Evolutionary conservation across 2,329 filamentous ascomycete genomes (phyloP).

Genomic region (Hypoxylon sp.): DNA sequence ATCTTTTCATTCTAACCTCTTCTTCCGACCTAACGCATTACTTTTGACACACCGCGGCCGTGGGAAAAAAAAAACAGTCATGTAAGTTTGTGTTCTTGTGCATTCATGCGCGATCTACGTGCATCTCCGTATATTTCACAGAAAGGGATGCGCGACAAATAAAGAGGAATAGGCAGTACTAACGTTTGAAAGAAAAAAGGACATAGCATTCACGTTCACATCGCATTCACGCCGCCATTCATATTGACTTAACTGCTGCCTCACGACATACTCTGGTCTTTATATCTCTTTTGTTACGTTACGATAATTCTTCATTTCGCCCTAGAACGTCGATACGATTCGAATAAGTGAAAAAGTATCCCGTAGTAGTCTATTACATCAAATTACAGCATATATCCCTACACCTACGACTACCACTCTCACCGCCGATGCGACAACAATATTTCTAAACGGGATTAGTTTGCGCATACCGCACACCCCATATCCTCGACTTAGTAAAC

Average conservation of each 20-base stretch:
- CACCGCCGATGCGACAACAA: constrained; percentile 47
- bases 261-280: constrained; percentile 28
- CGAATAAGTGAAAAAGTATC: constrained; percentile 13
- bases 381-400: constrained; percentile 17
- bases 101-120: background rate
- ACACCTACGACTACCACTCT: constrained; percentile 16
- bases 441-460: constrained; percentile 39
- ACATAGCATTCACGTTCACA: constrained; percentile 18
- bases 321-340: constrained; percentile 27
- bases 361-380: constrained; percentile 31
- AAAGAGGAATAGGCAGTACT: constrained; percentile 34
- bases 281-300: constrained; percentile 38
- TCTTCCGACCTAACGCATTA: constrained; percentile 32
- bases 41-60: constrained; percentile 18
- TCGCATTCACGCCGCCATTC: constrained; percentile 36
- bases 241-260: constrained; percentile 17
- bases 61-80: constrained; percentile 30
- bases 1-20: constrained; percentile 25
- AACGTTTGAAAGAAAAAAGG: constrained; percentile 30
- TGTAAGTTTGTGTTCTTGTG: constrained; percentile 34
- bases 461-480: constrained; percentile 39
- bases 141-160: constrained; percentile 27
- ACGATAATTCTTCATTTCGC: constrained; percentile 24
- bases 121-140: constrained; percentile 5
- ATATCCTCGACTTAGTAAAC: constrained; percentile 24